These are phyloP conservation scores for Tetracladium maxilliforme DNA, from an alignment of 2,329 filamentous ascomycete species.

Conservation along the genomic window DNA sequence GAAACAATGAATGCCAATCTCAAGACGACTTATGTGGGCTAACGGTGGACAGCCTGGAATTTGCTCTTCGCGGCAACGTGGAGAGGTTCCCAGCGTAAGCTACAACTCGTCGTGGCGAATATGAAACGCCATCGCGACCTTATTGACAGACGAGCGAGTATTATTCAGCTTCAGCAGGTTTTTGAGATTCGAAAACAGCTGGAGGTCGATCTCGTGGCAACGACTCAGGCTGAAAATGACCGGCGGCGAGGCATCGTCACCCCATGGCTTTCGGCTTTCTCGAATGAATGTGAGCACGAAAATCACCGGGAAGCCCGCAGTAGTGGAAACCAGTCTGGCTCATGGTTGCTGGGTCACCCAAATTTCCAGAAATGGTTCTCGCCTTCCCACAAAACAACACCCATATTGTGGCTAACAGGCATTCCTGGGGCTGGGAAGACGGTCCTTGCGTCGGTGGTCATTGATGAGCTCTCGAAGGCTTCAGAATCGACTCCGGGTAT, in stretches of 20 bases:
- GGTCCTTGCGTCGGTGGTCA: constrained; percentile 3
- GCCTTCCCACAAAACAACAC: not conserved
- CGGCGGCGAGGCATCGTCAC: constrained; percentile 5
- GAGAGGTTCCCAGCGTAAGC: constrained; percentile 13
- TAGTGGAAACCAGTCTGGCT: no score
- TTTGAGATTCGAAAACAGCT: constrained; percentile 7
- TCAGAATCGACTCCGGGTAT: constrained; percentile 2
- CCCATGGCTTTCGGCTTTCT: constrained; percentile 8
- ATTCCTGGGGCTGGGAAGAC: constrained; percentile 8
- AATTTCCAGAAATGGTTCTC: constrained; percentile 5
- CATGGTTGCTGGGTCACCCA: constrained; percentile 14
- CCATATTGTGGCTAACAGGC: constrained; percentile 8
- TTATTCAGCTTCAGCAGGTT: constrained; percentile 12
- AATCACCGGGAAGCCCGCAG: constrained; percentile 7
- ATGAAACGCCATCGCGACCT: constrained; percentile 12
- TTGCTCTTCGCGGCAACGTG: constrained; percentile 16
- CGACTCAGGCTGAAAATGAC: constrained; percentile 6
- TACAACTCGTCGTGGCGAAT: constrained; percentile 13
- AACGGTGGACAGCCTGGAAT: constrained; percentile 12
- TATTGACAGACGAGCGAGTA: constrained; percentile 14
- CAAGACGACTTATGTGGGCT: not conserved
- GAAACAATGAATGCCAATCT: constrained; percentile 2
- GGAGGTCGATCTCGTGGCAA: constrained; percentile 6
- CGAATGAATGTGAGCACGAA: constrained; percentile 10
- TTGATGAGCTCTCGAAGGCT: constrained; percentile 3